Base-by-base conservation (phyloP, 768 basidiomycete species). In the Hydnomerulius pinastri region DNA sequence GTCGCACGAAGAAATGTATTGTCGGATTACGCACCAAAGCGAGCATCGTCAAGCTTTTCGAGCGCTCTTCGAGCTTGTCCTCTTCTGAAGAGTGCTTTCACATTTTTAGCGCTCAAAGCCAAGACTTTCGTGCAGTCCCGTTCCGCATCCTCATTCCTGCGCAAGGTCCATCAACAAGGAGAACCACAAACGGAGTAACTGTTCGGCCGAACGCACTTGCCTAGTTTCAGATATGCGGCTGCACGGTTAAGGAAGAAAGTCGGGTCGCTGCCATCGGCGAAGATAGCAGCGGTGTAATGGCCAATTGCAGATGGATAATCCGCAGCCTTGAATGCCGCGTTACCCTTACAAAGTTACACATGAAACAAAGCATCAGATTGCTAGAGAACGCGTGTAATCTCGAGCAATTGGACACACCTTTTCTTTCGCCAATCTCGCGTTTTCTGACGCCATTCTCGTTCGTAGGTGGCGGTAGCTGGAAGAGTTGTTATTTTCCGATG, bases 191-290 rank as follows among this genome's bases (percentile, higher is more conserved):
- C 41, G 33, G 38, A 17, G 21, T 23, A 21, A 5, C 18, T 18
- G 39, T 20, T 21, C 27, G 1, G 9, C 25, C 5, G 43, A 69
- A 86, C 92, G 74, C 77, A 93, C 93, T 96, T 97, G 81, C 84
- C 86, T 73, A 96, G 80, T 77, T 93, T 95, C 53, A 98, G 79
- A 73, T 95, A 95, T 23, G 92, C 91, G 29, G 91, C 89, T 3
- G 92, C 90, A 37, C 95, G 83, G 64, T 98, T 98, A 28, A 95
- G 76, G 28, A 87, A 84, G 55, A 86, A 89, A 0, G 90, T 87
- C n/a, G 80, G 74, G 60, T 96, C 90, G 0, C 65, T 73, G 10
- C 72, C 65, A 67, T 95, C 86, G 2, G 85, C 79, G 17, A 91
- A 66, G 38, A 88, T 82, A 4, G 95, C 94, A 1, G 81, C 72